phyloP scores from a whole-genome alignment of 2,329 filamentous ascomycete genomes.

The Drechslerella dactyloides region DNA sequence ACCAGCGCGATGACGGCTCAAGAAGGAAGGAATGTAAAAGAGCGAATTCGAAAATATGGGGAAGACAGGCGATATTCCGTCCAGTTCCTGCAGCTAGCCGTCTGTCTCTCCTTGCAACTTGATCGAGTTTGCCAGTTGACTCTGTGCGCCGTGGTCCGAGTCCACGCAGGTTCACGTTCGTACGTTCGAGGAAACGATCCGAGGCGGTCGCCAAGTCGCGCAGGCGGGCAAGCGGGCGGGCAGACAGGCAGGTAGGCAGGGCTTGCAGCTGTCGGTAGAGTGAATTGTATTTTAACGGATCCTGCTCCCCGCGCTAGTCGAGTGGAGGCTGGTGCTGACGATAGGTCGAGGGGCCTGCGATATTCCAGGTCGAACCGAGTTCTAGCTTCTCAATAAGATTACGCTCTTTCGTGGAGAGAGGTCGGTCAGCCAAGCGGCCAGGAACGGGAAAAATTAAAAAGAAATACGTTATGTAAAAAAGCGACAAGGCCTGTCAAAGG shows the following conservation, averaged over 20 bases:
- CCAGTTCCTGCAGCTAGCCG: conserved; percentile 29
- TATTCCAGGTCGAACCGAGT: neutral
- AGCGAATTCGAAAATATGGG: conserved; percentile 17
- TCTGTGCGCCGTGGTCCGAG: conserved; percentile 10
- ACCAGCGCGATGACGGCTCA: conserved; percentile 12
- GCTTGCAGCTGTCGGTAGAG: conserved; percentile 15
- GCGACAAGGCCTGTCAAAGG: conserved; percentile 13
- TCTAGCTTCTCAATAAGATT: neutral
- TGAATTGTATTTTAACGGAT: conserved; percentile 22
- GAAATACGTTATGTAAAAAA: conserved; percentile 11
- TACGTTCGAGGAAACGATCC: no score
- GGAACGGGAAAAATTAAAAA: conserved; percentile 2
- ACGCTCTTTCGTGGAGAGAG: conserved; percentile 2
- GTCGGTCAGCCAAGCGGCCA: conserved; percentile 8
- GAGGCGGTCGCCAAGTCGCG: conserved; percentile 5
- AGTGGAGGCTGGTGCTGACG: conserved; percentile 26
- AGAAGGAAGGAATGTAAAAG: conserved; percentile 17
- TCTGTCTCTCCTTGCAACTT: no score
- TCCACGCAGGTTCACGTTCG: no score
- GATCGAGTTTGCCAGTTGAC: neutral
- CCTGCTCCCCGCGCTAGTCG: conserved; percentile 16
- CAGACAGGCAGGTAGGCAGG: no score
- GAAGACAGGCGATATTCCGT: conserved; percentile 10
- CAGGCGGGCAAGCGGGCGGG: no score
- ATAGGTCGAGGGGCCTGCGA: conserved; percentile 22